phyloP scores from a whole-genome alignment of 768 basidiomycete species.

The Leccinum uliginosum region DNA sequence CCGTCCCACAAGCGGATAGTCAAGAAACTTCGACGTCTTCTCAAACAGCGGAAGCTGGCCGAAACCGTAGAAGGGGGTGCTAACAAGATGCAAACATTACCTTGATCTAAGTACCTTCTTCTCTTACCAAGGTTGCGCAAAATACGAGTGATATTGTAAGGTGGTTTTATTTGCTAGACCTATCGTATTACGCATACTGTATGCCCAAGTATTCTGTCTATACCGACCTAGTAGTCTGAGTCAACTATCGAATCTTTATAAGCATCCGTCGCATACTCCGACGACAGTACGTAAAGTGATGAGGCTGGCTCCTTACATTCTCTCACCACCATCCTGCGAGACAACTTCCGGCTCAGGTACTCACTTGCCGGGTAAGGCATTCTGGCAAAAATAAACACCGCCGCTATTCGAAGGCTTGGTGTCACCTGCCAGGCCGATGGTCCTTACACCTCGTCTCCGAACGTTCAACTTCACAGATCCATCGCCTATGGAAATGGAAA shows the following conservation, averaged over 20 bases:
- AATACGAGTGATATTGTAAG: slow-evolving; percentile 10
- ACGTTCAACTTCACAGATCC: slow-evolving; percentile 31
- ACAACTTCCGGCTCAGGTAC: slow-evolving; percentile 13
- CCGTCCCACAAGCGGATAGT: slow-evolving; percentile 34
- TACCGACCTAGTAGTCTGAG: neutral
- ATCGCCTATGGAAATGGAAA: slow-evolving; percentile 31
- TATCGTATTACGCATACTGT: slow-evolving; percentile 8
- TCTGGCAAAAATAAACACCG: slow-evolving; percentile 18
- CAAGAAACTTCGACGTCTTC: slow-evolving; percentile 36
- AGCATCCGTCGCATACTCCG: slow-evolving; percentile 11
- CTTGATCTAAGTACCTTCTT: neutral
- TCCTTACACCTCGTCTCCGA: slow-evolving; percentile 34
- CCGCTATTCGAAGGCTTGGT: slow-evolving; percentile 9
- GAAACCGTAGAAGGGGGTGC: slow-evolving; percentile 3
- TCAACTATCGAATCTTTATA: neutral
- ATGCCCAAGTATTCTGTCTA: neutral
- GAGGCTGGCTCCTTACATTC: slow-evolving; percentile 22
- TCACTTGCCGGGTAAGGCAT: slow-evolving; percentile 13
- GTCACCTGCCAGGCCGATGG: slow-evolving; percentile 24
- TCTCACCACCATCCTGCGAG: slow-evolving; percentile 21
- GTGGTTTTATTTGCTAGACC: slow-evolving; percentile 6
- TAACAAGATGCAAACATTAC: slow-evolving; percentile 1
- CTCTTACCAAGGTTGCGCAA: neutral
- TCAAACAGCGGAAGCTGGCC: slow-evolving; percentile 31
- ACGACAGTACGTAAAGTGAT: slow-evolving; percentile 24